Evolutionary conservation across 139 green algal species (phyloP).

Genomic region (Tetradesmus obliquus): DNA sequence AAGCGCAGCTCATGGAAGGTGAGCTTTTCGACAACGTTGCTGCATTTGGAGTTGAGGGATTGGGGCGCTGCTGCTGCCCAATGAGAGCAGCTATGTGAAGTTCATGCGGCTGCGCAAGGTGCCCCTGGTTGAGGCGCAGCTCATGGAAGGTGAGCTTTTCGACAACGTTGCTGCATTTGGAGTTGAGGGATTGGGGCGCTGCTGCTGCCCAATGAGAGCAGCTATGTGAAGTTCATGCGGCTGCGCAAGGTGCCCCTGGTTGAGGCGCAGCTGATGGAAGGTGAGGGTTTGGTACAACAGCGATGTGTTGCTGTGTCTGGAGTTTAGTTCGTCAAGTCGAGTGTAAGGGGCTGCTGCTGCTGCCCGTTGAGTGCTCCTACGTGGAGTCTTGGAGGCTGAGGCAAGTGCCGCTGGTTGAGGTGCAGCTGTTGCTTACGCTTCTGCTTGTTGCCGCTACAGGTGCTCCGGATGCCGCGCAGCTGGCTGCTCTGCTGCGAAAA

Average conservation of each 20-base stretch:
- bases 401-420: constrained; percentile 64
- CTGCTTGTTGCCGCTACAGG: not conserved
- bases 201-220: constrained; percentile 80
- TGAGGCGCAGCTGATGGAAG: constrained; percentile 21
- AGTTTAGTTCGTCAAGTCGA: no score
- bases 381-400: constrained; percentile 90
- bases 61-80: no score
- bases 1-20: constrained; percentile 26
- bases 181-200: no score
- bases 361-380: constrained; percentile 85
- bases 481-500: not conserved
- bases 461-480: not conserved
- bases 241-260: constrained; percentile 76
- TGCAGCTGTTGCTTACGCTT: not conserved
- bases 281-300: not conserved
- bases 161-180: not conserved
- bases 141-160: constrained; percentile 19
- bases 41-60: no score
- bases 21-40: no score
- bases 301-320: no score
- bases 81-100: constrained; percentile 65
- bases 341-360: constrained; percentile 47
- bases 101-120: constrained; percentile 78
- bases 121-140: constrained; percentile 33
- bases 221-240: constrained; percentile 93